Evolutionary conservation across 2,329 filamentous ascomycete genomes (phyloP), one percentile per base, ranked within the genome.

Genomic region (Cryphonectria carpinicola): DNA sequence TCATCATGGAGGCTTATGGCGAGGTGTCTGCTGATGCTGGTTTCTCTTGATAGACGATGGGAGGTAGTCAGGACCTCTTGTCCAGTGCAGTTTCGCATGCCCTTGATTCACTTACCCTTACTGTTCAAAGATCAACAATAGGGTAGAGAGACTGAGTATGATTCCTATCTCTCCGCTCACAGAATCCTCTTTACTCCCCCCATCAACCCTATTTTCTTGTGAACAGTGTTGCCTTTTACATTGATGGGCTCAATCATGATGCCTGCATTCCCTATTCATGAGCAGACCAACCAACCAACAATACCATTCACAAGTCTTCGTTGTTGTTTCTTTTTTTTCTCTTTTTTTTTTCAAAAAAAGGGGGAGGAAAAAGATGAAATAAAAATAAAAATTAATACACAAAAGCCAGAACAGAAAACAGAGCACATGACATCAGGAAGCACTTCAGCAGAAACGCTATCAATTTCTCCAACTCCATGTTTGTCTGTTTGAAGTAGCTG

Each of bases 391-490:
- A 63, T 37, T 19, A 39, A 39, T 22, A 63, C 32, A 37, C 10
- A 13, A 19, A 19, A 32, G n/a, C 39, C 39, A 19, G 32, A 62
- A 62, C 0, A 35, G 25, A 35, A 39, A 7, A 35, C n/a, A 22
- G 11, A 10, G 19, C 32, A 62, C 19, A 41, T 11, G 37, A n/a
- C 19, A 39, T 41, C 35, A 62, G n/a, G 19, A 4, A 46, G 41
- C 25, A 62, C 35, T 62, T 62, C 60, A 62, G 13, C 32, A 39
- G 58, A 62, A 70, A 63, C 69, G 61, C 69, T 72, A 65, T 68
- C 62, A 49, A 72, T 72, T 71, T 65, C 69, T 43, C 46, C 32
- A 35, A 54, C 56, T 28, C 54, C 58, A 22, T 68, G 35, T 68
- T 56, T 67, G 35, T 62, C 32, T 62, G 60, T 35, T n/a, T 61